phyloP scores from a whole-genome alignment of 2,329 filamentous ascomycete species.

The Colletotrichum lindemuthianum region DNA sequence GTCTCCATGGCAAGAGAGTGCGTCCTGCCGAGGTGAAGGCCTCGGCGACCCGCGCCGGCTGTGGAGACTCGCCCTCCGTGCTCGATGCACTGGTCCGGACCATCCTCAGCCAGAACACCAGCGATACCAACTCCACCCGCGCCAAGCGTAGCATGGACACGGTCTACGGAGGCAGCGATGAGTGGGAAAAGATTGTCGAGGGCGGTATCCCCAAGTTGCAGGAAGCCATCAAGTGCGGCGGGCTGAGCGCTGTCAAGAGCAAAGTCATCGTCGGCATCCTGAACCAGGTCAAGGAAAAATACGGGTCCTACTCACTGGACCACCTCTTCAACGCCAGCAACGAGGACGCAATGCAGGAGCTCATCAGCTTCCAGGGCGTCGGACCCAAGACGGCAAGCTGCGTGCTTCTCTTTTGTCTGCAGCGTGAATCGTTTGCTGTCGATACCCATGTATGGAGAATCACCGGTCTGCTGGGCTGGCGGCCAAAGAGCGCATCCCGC shows the following conservation, averaged over 20 bases:
- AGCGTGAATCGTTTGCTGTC: constrained; percentile 59
- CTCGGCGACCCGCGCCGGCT: constrained; percentile 72
- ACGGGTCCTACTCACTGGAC: constrained; percentile 58
- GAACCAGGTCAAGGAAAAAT: constrained; percentile 64
- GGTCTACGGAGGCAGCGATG: constrained; percentile 54
- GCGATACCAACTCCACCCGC: constrained; percentile 64
- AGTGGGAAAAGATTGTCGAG: constrained; percentile 53
- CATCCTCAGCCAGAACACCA: constrained; percentile 65
- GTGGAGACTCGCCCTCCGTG: constrained; percentile 60
- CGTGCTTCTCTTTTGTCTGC: constrained; percentile 62
- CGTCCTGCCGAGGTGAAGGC: constrained; percentile 70
- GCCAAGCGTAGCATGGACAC: constrained; percentile 63
- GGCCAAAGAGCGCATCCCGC: constrained; percentile 51
- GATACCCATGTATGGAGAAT: constrained; percentile 64
- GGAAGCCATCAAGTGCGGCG: constrained; percentile 76
- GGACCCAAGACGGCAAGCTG: constrained; percentile 66
- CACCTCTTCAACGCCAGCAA: constrained; percentile 55
- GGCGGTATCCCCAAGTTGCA: constrained; percentile 53
- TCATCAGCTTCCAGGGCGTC: constrained; percentile 61
- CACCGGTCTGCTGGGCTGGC: constrained; percentile 59
- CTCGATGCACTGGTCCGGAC: constrained; percentile 63
- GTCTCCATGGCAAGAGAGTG: constrained; percentile 70
- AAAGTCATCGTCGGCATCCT: constrained; percentile 77
- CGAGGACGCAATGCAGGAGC: constrained; percentile 60
- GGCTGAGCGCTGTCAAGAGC: constrained; percentile 77